Evolutionary conservation across 2,329 filamentous ascomycete genomes (phyloP).

Genomic region (Microdochium trichocladiopsis): DNA sequence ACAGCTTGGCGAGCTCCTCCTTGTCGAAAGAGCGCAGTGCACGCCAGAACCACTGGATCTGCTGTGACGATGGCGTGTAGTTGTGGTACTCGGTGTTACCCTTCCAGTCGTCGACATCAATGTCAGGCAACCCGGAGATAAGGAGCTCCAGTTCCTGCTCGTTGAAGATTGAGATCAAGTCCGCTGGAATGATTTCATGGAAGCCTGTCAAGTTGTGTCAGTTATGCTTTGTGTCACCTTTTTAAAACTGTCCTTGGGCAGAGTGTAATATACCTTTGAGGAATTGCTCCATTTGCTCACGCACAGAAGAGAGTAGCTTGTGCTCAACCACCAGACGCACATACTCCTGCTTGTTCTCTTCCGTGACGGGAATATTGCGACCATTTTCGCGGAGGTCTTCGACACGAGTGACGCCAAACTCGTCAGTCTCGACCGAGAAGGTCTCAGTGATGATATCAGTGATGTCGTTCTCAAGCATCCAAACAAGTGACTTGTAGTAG

Average conservation of each 20-base stretch:
- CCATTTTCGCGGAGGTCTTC: constrained; percentile 85
- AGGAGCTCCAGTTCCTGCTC: constrained; percentile 95
- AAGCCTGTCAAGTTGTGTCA: constrained; percentile 54
- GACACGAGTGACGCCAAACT: constrained; percentile 82
- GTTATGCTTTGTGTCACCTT: constrained; percentile 2
- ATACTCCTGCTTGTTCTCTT: constrained; percentile 98
- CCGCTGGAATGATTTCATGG: constrained; percentile 94
- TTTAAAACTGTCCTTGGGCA: constrained; percentile 2
- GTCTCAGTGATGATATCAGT: constrained; percentile 96
- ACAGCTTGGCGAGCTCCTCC: constrained; percentile 92
- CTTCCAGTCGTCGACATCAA: constrained; percentile 98
- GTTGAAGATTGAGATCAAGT: constrained; percentile 95
- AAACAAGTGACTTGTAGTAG: constrained; percentile 96
- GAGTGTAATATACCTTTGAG: constrained; percentile 55
- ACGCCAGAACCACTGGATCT: constrained; percentile 99
- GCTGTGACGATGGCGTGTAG: constrained; percentile 86
- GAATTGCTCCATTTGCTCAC: constrained; percentile 91
- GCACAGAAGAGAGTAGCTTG: constrained; percentile 83
- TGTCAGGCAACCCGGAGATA: constrained; percentile 94
- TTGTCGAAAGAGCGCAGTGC: constrained; percentile 96
- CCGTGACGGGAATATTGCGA: constrained; percentile 85
- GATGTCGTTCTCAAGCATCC: constrained; percentile 99
- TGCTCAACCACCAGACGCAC: constrained; percentile 92
- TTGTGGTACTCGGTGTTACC: constrained; percentile 98
- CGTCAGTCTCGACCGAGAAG: constrained; percentile 89